Base-by-base conservation (phyloP, 768 basidiomycete genomes). In the Serendipita vermifera region DNA sequence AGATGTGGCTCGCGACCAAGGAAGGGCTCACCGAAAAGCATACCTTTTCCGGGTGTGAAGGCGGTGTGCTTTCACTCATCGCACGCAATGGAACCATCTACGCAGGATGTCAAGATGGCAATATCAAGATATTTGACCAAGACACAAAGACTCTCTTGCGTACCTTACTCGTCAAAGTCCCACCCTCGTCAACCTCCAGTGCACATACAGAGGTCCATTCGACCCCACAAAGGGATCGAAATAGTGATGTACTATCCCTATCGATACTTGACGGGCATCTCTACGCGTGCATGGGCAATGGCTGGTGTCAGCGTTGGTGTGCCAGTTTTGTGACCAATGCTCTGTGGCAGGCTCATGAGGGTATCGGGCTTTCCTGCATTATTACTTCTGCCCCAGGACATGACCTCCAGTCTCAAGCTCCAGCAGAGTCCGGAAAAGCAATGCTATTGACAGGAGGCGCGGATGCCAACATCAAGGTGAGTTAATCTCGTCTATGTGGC, bases 91-190 rank as follows among this genome's bases (percentile, higher is more conserved):
- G 87, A 17, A 87, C 88, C 1, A 74, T 97, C 20, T 96, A 85
- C 63, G 94, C 89, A 5, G 94, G 91, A 0, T 87, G 92, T 62
- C 94, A 98, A 68, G 91, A 90, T 60, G 94, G 94, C 2, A 83
- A 86, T 62, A 87, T 97, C 62, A 85, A 85, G 60, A 83, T 97
- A 3, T 80, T 88, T 70, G 93, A 97, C 66, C 69, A 96, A 5
- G 91, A 93, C 65, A 94, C 92, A 0, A 83, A 81, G 60, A 89
- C 90, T 0, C 72, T 87, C 33, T 82, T 98, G 26, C 73, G 94
- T 51, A 89, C 83, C 0, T 84, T 98, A 56, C 83, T 92, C 15
- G 83, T 24, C 41, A 22, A 43, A 13, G 11, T 24, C 9, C 26
- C 35, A 13, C 7, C 7, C 14, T 38, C 36, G 17, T 38, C 35